Conservation (phyloP, 768 basidiomycete species). For the Boletus tylopilopsis region DNA sequence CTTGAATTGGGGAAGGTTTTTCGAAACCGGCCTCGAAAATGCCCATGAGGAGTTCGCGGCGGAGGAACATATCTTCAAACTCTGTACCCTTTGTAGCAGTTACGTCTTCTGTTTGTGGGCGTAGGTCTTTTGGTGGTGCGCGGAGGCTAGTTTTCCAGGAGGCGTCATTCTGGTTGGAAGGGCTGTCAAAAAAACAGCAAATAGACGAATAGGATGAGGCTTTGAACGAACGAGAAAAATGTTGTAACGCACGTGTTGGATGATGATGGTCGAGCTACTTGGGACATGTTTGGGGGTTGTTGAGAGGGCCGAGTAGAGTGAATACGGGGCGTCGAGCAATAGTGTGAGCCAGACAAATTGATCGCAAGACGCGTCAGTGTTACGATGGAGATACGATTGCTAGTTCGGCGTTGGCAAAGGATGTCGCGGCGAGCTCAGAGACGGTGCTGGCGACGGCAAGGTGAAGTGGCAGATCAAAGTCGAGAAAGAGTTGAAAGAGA, state of each 20-base stretch:
- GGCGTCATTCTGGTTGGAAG: slow-evolving; percentile 29
- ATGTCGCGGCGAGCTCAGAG: slow-evolving; percentile 10
- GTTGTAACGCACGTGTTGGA: slow-evolving; percentile 25
- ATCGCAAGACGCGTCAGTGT: slow-evolving; percentile 23
- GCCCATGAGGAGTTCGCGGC: slow-evolving; percentile 97
- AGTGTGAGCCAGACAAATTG: slow-evolving; percentile 14
- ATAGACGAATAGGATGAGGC: slow-evolving; percentile 3
- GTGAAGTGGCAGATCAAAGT: slow-evolving; percentile 27
- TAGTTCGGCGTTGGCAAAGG: slow-evolving; percentile 11
- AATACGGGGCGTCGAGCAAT: slow-evolving; percentile 14
- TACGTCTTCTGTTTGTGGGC: slow-evolving; percentile 98
- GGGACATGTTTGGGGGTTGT: slow-evolving; percentile 26
- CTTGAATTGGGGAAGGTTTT: slow-evolving; percentile 96
- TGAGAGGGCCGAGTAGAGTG: slow-evolving; percentile 6
- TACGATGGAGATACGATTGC: slow-evolving; percentile 14
- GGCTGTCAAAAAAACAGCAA: slow-evolving; percentile 12
- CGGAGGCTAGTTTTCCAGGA: slow-evolving; percentile 77
- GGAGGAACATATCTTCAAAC: slow-evolving; percentile 92
- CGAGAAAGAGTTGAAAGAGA: slow-evolving; percentile 30
- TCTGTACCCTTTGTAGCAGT: slow-evolving; percentile 89
- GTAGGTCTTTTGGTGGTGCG: slow-evolving; percentile 83
- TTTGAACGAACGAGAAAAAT: no score
- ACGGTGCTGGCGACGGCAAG: slow-evolving; percentile 12
- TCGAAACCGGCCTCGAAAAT: slow-evolving; percentile 99
- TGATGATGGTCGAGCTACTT: slow-evolving; percentile 31